Evolutionary conservation across 768 basidiomycete genomes (phyloP).

Genomic region (Naganishia randhawae): DNA sequence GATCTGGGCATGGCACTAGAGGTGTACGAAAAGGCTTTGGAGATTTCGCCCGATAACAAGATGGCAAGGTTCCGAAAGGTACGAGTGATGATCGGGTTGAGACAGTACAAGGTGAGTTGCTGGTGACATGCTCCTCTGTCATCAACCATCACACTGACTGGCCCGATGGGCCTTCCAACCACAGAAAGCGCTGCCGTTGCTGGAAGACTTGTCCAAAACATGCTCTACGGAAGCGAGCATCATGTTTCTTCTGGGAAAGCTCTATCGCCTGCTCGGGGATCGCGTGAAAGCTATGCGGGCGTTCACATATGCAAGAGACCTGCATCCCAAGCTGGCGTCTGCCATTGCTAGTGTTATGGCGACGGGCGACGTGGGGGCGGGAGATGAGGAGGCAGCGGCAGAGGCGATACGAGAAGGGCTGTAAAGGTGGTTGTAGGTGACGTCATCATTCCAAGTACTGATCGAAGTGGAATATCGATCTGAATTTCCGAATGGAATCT

Average conservation of each 20-base stretch:
- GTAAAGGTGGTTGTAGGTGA: background rate
- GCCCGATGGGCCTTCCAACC: constrained; percentile 35
- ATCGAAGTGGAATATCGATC: background rate
- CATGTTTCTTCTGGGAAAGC: constrained; percentile 89
- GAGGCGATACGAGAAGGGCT: constrained; percentile 6
- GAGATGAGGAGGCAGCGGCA: constrained; percentile 12
- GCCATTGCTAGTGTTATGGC: constrained; percentile 53
- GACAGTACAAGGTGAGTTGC: constrained; percentile 70
- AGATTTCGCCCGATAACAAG: constrained; percentile 77
- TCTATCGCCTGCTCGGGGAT: constrained; percentile 77
- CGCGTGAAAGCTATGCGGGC: constrained; percentile 73
- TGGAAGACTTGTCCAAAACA: constrained; percentile 71
- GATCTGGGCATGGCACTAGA: constrained; percentile 70
- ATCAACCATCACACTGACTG: background rate
- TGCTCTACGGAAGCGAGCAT: constrained; percentile 97
- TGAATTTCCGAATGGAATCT: too few relatives aligned
- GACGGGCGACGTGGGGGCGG: background rate
- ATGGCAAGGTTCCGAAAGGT: constrained; percentile 91
- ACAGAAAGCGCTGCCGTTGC: constrained; percentile 73
- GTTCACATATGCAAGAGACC: constrained; percentile 85
- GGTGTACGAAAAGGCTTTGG: constrained; percentile 76
- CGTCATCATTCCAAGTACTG: background rate
- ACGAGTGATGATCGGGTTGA: constrained; percentile 79
- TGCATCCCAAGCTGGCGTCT: constrained; percentile 81
- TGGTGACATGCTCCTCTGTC: background rate